Percentiles rank a stretch among this genome's conserved stretches.
phyloP scores from a whole-genome alignment of 2,329 filamentous ascomycete species.

The Colletotrichum orbiculare region DNA sequence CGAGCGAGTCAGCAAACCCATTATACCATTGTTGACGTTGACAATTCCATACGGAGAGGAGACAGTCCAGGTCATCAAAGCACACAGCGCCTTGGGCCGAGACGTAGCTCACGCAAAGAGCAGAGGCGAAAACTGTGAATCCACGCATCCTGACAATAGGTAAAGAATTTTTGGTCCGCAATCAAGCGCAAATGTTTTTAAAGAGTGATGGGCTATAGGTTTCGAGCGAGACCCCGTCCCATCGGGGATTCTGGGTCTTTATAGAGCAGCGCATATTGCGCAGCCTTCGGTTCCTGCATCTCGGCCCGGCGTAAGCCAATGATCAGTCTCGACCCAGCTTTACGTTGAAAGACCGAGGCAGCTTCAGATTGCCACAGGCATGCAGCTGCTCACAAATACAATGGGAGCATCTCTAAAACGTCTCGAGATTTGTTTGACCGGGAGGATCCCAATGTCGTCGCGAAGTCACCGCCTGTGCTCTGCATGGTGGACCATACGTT shows the following conservation, averaged over 20 bases:
- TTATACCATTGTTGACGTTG: background rate
- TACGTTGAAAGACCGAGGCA: conserved; percentile 15
- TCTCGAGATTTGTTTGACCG: conserved; percentile 35
- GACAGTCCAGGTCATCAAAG: conserved; percentile 31
- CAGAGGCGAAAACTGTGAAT: conserved; percentile 21
- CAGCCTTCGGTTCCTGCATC: background rate
- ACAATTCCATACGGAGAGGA: conserved; percentile 14
- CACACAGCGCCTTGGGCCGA: conserved; percentile 30
- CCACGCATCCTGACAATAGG: conserved; percentile 12
- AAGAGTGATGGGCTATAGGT: background rate
- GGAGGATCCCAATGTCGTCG: background rate
- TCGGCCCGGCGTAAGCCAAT: background rate
- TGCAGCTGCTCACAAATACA: conserved; percentile 2
- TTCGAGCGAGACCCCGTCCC: background rate
- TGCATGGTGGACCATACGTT: background rate
- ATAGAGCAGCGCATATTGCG: conserved; percentile 3
- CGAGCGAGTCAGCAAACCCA: background rate
- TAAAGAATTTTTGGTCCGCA: background rate
- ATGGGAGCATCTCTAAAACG: conserved; percentile 16
- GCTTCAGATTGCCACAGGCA: background rate
- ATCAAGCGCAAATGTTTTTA: background rate
- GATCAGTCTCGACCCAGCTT: background rate
- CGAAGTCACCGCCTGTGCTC: conserved; percentile 11
- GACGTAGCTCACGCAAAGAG: conserved; percentile 25
- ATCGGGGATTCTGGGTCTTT: conserved; percentile 1